Base-by-base conservation (phyloP, 108 stramenopile species). In the Chaetoceros tenuissimus region DNA sequence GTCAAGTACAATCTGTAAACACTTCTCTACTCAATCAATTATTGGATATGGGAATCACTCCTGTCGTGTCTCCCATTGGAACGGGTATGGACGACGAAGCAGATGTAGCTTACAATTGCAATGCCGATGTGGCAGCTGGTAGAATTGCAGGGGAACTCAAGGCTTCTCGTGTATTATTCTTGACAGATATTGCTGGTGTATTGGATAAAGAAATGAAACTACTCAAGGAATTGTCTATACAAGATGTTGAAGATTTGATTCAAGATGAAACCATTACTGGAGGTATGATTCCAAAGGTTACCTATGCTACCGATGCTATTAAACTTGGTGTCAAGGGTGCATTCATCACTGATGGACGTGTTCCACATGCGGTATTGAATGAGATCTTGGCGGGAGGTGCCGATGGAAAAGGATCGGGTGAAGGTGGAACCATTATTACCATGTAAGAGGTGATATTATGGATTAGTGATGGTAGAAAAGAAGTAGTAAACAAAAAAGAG, bases 71-170 rank as follows among this genome's bases (percentile, higher is more conserved):
- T 5, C 96, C 98, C 1, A 95, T 97, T 59, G 96, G 95, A 29
- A 87, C 83, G 48, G 91, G 92, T 22, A 72, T 83, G 17, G 75
- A 68, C 20, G 91, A 85, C 24, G 76, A 75, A 43, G 67, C 68
- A 3, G 76, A 77, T 47, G 61, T 84, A 22, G 83, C 86, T 45
- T 94, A 94, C 77, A 98, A 98, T 71, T 80, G 92, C 70, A 98
- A 98, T 71, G 98, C 98, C 19, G 98, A 98, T 79, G 94, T 90
- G 2, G 96, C 96, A 22, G 98, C 98, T 8, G 94, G 93, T 29
- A 71, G 89, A 24, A 93, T 97, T 58, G 95, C 95, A 13, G 93
- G 89, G 31, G 97, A 92, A 44, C 51, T 96, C 28, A 72, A 71
- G 10, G 95, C 95, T 24, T 72, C 86, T 26, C 77, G 92, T 10